Base-by-base conservation (phyloP, 1,284 basidiomycete genomes). In the Ustilago shanxiensis region DNA sequence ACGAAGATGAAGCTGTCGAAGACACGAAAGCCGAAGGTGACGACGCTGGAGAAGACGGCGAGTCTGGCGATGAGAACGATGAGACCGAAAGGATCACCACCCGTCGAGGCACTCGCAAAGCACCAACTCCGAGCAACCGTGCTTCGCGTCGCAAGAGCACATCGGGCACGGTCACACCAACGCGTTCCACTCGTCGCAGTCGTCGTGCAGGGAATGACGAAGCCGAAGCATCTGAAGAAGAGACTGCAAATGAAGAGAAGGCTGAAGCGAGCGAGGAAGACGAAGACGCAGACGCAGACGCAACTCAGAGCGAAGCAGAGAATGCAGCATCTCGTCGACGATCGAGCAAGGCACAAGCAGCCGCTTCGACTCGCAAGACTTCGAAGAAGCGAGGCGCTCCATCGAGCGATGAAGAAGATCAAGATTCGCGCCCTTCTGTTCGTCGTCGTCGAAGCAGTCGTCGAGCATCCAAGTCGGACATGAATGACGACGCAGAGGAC, bases 31-130 rank as follows among this genome's bases (percentile, higher is more conserved):
- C 53, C 18, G 62, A 74, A 41, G 62, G 29, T 45, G 62, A 70
- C 50, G 62, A 68, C 9, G 37, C 60, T 18, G 55, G 67, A 44
- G 66, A 78, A 66, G 68, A 75, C 10, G 60, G n/a, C 44, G 52
- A 55, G 5, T 73, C 63, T 67, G 79, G 60, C 62, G 82, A 57
- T 75, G 82, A 72, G 59, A 68, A 62, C 72, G 81, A 79, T 33
- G 80, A 72, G 55, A 69, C 51, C 18, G 74, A 75, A 50, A 70
- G 79, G 29, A 59, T 67, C n/a, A 59, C 33, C 8, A 72, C 64
- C 3, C 60, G 70, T 24, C 53, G 70, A 7, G 70, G 70, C 37
- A 72, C 64, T 35, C 70, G 70, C 8, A 62, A 72, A 41, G 70
- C 65, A 9, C 65, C 70, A 9, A 66, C 64, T 1, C 51, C 70